Percentiles rank a stretch among this genome's conserved stretches.
Conservation (phyloP, 2,329 filamentous ascomycete genomes). For the Phyllosticta ampelicida region DNA sequence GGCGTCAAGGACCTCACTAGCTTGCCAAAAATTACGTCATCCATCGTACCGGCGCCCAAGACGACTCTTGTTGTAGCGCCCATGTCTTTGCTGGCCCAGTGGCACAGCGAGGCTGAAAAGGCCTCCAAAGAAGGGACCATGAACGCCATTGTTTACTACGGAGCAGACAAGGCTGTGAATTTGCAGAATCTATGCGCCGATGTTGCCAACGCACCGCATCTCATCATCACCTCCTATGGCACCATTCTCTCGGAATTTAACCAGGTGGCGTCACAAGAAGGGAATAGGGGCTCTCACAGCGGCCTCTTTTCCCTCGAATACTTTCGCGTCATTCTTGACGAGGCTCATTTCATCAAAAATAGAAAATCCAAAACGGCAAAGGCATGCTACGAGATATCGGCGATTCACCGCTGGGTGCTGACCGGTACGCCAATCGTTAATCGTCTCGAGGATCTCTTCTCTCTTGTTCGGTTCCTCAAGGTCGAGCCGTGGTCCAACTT, state of each 20-base stretch:
- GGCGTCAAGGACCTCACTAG: slow-evolving; percentile 51
- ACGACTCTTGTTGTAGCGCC: slow-evolving; percentile 94
- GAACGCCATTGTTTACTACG: slow-evolving; percentile 85
- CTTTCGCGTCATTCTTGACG: slow-evolving; percentile 89
- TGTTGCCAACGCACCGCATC: slow-evolving; percentile 63
- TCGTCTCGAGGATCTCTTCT: slow-evolving; percentile 87
- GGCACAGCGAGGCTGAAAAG: slow-evolving; percentile 90
- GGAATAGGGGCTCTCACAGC: slow-evolving; percentile 51
- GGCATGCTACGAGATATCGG: slow-evolving; percentile 83
- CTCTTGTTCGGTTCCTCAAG: slow-evolving; percentile 78
- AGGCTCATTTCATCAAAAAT: slow-evolving; percentile 89
- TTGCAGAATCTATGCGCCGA: slow-evolving; percentile 71
- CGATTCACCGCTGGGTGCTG: slow-evolving; percentile 80
- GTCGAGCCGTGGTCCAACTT: slow-evolving; percentile 99
- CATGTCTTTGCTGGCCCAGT: slow-evolving; percentile 92
- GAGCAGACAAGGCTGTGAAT: slow-evolving; percentile 69
- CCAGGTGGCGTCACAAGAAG: slow-evolving; percentile 55
- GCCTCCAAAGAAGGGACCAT: slow-evolving; percentile 76
- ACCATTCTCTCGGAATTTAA: slow-evolving; percentile 82
- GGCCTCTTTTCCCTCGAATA: slow-evolving; percentile 87
- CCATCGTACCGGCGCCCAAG: slow-evolving; percentile 60
- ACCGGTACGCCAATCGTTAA: slow-evolving; percentile 98
- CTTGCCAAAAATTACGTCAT: slow-evolving; percentile 46
- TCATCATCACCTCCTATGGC: slow-evolving; percentile 93
- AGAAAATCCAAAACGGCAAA: slow-evolving; percentile 81